Base-by-base conservation (phyloP, 306 rosid species). In the Mimosa bimucronata region DNA sequence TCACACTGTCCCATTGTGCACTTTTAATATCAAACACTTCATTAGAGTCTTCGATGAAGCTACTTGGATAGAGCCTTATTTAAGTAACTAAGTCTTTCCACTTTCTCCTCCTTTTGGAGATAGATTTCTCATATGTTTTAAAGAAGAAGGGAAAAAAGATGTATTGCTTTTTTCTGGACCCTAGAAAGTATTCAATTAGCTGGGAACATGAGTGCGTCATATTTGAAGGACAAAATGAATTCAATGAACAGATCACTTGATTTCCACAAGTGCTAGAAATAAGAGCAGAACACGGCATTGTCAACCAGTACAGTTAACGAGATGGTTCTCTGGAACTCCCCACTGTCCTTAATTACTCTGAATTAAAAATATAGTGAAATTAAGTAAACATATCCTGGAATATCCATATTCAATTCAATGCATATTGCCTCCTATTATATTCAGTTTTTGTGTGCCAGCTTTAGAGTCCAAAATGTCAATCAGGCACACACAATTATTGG, bases 371-470 rank as follows among this genome's bases (percentile, higher is more conserved):
- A 48, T 26, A 66, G 15, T 45, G 50, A 45, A 62, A 15, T 55
- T 34, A 19, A 53, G 25, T 3, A 28, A 42, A 61, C n/a, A 69
- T 58, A 19, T 52, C 52, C 61, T 31, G 18, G 44, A 73, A 40
- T 19, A 66, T 31, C 29, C 34, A 26, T 19, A 66, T 44, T 38
- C 34, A 31, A 42, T 86, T 9, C 46, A 15, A 4, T 16, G 73
- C 78, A 60, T 26, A 53, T 28, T 41, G 73, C 67, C 62, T 71
- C 26, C 21, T 21, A 41, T 65, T 62, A 25, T 26, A 72, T 80
- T 77, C 74, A 85, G 65, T 6, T 80, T 6, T 76, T 58, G 50
- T 44, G 53, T 86, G 87, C 86, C 92, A 90, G 91, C 44, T 77
- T 81, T 28, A 31, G 21, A 42, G 4, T 86, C 86, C 44, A 37